phyloP scores from a whole-genome alignment of 208 protist genomes.

The Trypanosoma lewisi region DNA sequence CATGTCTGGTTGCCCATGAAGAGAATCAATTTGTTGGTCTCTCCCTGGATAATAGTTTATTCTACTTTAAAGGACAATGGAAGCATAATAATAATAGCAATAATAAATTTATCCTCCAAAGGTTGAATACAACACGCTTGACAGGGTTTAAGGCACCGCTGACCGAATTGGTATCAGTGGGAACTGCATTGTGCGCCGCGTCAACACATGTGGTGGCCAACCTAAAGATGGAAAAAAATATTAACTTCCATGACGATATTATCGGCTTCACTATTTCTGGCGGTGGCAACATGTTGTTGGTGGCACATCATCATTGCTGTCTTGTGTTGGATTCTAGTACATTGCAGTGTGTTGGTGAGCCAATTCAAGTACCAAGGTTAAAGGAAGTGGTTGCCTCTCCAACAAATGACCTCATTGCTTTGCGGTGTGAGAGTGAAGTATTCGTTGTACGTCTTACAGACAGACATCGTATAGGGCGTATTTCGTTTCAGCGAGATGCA shows the following conservation, averaged over 20 bases:
- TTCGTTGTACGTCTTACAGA: constrained; percentile 6
- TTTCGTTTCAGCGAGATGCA: not conserved
- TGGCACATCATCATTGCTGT: constrained; percentile 15
- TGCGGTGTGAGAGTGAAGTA: constrained; percentile 9
- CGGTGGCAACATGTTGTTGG: constrained; percentile 4
- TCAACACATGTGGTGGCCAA: constrained; percentile 16
- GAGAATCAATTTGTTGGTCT: constrained; percentile 23
- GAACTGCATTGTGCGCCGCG: constrained; percentile 15
- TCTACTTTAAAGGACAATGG: constrained; percentile 27
- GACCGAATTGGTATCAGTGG: constrained; percentile 15
- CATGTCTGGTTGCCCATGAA: constrained; percentile 12
- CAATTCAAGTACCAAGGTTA: not conserved
- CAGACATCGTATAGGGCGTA: not conserved
- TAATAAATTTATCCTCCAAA: not conserved
- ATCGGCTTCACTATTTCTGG: constrained; percentile 10
- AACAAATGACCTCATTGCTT: constrained; percentile 3
- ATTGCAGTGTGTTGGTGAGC: constrained; percentile 7
- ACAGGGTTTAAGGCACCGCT: constrained; percentile 4
- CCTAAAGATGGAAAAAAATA: constrained; percentile 8
- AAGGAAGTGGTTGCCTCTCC: constrained; percentile 8
- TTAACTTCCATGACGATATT: constrained; percentile 15
- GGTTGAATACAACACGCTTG: not conserved
- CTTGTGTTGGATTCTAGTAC: constrained; percentile 10
- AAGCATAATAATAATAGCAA: not conserved
- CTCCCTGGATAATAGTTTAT: constrained; percentile 23